Conservation (phyloP, 108 stramenopile genomes). For the Nannochloropsis gaditana region DNA sequence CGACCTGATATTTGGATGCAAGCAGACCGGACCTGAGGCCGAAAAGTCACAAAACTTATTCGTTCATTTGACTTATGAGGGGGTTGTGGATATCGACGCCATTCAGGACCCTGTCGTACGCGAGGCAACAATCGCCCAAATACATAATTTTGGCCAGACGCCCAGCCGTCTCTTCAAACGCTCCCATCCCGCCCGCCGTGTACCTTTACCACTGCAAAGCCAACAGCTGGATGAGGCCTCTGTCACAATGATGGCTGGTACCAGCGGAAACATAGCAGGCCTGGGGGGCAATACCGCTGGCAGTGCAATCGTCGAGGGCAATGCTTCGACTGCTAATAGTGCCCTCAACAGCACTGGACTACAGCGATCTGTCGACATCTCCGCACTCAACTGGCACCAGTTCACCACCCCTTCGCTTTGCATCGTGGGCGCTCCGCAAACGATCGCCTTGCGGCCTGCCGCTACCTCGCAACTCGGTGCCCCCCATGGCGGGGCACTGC, state of each 20-base stretch:
- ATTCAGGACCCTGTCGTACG: slow-evolving; percentile 58
- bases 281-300: not conserved
- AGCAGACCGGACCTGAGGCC: slow-evolving; percentile 45
- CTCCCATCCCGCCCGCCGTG: slow-evolving; percentile 44
- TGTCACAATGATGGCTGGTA: not conserved
- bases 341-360: not conserved
- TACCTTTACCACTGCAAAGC: slow-evolving; percentile 26
- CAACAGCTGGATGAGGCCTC: not conserved
- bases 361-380: slow-evolving; percentile 67
- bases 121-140: slow-evolving; percentile 58
- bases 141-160: slow-evolving; percentile 58
- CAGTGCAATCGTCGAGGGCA: not conserved
- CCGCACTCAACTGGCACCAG: slow-evolving; percentile 68
- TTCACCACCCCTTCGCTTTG: slow-evolving; percentile 84
- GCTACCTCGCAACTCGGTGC: slow-evolving; percentile 23
- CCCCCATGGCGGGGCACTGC: slow-evolving; percentile 25
- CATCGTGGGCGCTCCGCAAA: slow-evolving; percentile 80
- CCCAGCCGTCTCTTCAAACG: slow-evolving; percentile 45
- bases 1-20: slow-evolving; percentile 52
- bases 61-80: slow-evolving; percentile 54
- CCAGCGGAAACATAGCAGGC: not conserved
- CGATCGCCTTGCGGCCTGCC: slow-evolving; percentile 58
- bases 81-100: slow-evolving; percentile 53
- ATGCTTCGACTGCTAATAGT: not conserved
- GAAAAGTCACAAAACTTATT: slow-evolving; percentile 53